Percentiles rank a stretch among this genome's conserved stretches.
phyloP scores from a whole-genome alignment of 139 green algal species.

The Chlamydomonas eustigma region DNA sequence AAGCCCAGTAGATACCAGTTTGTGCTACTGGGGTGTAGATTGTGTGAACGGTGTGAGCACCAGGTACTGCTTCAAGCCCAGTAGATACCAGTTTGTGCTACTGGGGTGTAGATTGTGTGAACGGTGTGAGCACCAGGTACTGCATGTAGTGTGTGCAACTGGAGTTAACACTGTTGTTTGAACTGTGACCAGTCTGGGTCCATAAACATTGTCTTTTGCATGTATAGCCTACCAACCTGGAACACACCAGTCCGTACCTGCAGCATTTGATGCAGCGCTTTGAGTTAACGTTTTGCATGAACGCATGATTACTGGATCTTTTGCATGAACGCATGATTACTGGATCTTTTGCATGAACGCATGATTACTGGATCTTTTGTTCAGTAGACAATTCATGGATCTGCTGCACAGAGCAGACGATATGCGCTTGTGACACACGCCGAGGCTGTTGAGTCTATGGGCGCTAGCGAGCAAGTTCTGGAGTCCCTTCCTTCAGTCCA shows the following conservation, averaged over 20 bases:
- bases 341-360: no score
- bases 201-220: no score
- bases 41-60: slow-evolving; percentile 2
- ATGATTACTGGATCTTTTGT: no score
- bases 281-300: no score
- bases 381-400: no score
- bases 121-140: not conserved
- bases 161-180: not conserved
- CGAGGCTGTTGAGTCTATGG: not conserved
- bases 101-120: not conserved
- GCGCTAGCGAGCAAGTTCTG: not conserved
- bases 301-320: no score
- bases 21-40: not conserved
- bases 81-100: not conserved
- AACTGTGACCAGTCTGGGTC: no score
- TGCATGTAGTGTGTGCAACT: not conserved
- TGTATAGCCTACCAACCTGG: no score
- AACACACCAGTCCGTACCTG: no score
- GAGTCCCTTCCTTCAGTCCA: not conserved
- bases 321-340: no score
- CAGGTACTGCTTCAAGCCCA: not conserved
- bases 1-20: not conserved
- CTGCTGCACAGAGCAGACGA: not conserved
- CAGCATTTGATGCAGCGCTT: no score
- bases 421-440: not conserved